Evolutionary conservation across 1,284 basidiomycete genomes (phyloP).

Genomic region (Ceratobasidium sp.): DNA sequence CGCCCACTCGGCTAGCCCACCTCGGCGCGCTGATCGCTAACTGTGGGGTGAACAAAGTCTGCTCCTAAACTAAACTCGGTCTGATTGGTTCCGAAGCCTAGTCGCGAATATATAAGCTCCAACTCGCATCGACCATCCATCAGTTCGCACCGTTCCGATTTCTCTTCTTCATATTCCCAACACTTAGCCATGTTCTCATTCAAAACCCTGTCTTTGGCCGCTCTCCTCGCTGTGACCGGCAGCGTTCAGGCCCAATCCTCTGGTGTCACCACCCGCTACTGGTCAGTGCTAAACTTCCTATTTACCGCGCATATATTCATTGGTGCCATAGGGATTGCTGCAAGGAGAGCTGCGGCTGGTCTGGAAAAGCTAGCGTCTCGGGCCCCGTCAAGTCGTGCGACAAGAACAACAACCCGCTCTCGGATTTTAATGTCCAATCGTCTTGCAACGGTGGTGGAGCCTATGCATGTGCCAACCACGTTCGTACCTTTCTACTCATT

Average conservation of each 20-base stretch:
- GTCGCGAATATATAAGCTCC: background rate
- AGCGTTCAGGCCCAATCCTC: slow-evolving; percentile 40
- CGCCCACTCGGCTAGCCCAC: background rate
- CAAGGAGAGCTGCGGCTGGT: slow-evolving; percentile 43
- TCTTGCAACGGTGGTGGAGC: slow-evolving; percentile 42
- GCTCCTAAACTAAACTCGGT: background rate
- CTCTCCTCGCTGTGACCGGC: background rate
- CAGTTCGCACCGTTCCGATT: background rate
- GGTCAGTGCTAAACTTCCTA: slow-evolving; percentile 19
- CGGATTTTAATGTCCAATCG: slow-evolving; percentile 40
- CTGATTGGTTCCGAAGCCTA: background rate
- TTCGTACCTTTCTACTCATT: too few species aligned
- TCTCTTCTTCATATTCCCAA: background rate
- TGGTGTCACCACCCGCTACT: slow-evolving; percentile 42
- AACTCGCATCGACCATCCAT: background rate
- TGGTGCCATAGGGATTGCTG: slow-evolving; percentile 41
- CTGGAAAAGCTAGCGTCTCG: slow-evolving; percentile 42
- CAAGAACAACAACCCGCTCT: slow-evolving; percentile 40
- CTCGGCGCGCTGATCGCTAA: background rate
- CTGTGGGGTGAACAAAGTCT: background rate
- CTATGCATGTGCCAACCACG: slow-evolving; percentile 42
- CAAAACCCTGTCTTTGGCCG: slow-evolving; percentile 2
- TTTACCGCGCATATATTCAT: background rate
- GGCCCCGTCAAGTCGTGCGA: slow-evolving; percentile 41
- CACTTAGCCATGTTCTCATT: slow-evolving; percentile 4